phyloP scores from a whole-genome alignment of 192 early-diverging fungal species.

The Chytriomyces confervae region DNA sequence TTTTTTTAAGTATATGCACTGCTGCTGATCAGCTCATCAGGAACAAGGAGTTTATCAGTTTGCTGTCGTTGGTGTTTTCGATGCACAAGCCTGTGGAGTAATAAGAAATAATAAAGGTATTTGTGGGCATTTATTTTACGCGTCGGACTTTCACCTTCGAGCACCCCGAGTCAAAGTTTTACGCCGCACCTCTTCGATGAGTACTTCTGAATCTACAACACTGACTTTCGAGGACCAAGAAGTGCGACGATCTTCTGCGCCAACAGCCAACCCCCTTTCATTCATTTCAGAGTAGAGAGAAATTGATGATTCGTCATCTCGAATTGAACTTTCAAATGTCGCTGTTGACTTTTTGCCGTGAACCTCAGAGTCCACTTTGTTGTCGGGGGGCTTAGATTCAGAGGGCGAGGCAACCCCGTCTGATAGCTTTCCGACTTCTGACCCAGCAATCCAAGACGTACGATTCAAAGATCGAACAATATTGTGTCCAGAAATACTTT shows the following conservation, averaged over 20 bases:
- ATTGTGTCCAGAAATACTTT: background rate
- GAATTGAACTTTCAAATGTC: background rate
- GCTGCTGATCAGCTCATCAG: slow-evolving; percentile 64
- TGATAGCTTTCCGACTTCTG: background rate
- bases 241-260: background rate
- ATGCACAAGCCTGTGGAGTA: slow-evolving; percentile 48
- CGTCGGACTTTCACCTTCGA: too few species aligned
- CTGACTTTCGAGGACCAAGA: background rate
- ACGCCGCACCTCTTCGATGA: background rate
- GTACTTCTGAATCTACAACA: background rate
- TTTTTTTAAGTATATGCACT: slow-evolving; percentile 57
- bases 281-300: background rate
- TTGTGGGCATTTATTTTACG: too few species aligned
- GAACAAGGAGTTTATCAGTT: slow-evolving; percentile 58
- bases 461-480: background rate
- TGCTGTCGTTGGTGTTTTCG: slow-evolving; percentile 64
- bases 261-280: background rate
- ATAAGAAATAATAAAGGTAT: slow-evolving; percentile 7
- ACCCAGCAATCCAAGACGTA: background rate
- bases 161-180: background rate
- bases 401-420: background rate
- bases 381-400: background rate
- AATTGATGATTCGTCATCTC: slow-evolving; percentile 1
- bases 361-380: background rate
- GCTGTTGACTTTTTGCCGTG: background rate